These are phyloP conservation scores for Rhizopus delemar DNA, from an alignment of 371 early-diverging fungal genomes.

Conservation along the genomic window DNA sequence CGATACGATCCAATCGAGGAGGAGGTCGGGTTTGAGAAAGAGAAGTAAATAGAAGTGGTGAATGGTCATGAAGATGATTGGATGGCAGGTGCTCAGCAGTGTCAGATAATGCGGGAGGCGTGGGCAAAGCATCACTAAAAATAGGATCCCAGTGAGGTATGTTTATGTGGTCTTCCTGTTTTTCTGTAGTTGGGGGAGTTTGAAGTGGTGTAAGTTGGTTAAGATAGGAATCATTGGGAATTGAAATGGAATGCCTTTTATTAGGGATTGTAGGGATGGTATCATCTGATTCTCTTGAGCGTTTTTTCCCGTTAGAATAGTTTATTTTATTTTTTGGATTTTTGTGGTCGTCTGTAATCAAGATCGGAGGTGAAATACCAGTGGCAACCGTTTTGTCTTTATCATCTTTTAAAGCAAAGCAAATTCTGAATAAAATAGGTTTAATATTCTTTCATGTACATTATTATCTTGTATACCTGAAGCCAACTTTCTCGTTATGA, in stretches of 20 bases:
- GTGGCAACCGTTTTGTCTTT: constrained; percentile 62
- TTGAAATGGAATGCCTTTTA: background rate
- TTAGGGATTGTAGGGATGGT: too few relatives aligned
- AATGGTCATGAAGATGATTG: constrained; percentile 13
- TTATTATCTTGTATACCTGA: constrained; percentile 45
- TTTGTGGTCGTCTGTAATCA: constrained; percentile 95
- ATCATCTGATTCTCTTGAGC: constrained; percentile 34
- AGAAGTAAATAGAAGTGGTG: background rate
- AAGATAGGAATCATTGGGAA: background rate
- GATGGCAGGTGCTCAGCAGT: constrained; percentile 14
- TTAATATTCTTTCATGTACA: background rate
- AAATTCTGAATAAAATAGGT: constrained; percentile 51
- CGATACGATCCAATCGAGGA: constrained; percentile 52
- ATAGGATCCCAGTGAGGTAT: background rate
- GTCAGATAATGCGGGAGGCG: background rate
- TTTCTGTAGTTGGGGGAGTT: background rate
- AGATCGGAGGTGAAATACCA: constrained; percentile 81
- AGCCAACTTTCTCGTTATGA: constrained; percentile 85
- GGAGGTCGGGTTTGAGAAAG: background rate
- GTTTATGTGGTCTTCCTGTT: background rate
- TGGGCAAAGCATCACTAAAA: background rate
- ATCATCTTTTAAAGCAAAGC: constrained; percentile 58
- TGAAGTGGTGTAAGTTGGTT: background rate
- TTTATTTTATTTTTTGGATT: constrained; percentile 50
- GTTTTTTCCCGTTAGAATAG: constrained; percentile 31